Base-by-base conservation (phyloP, 768 basidiomycete species). In the Cyclocybe aegerita region DNA sequence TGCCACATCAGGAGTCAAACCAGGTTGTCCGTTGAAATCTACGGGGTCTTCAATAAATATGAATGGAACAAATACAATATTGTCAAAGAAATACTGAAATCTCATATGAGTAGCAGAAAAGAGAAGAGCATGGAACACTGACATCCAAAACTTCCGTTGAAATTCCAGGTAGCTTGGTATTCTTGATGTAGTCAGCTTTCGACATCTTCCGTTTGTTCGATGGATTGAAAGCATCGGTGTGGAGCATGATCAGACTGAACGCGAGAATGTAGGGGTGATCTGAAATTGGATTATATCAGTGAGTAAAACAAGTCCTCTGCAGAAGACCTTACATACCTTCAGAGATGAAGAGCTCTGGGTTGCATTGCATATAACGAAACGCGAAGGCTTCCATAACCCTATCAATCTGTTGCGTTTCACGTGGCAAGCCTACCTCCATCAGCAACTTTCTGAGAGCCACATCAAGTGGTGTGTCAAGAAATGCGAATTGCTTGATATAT, bases 351-450 rank as follows among this genome's bases (percentile, higher is more conserved):
- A 98, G 65, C 36, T 74, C 79, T 43, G 88, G 86, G 64, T 98
- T 96, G 65, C 93, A 93, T 41, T 79, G 73, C 51, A 84, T 70
- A 68, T 97, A 99, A 52, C 89, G 81, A 39, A 74, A 77, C 4
- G 96, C 90, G 68, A 99, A 99, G 0, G 92, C 90, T 69, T 98
- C 94, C 61, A 99, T 92, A 42, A 98, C 92, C 50, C 97, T 80
- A 68, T 99, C 97, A 52, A 99, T 99, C 68, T 98, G 96, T 65
- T 99, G 97, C 1, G 97, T 98, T 74, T 99, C 97, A 48, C 86
- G 79, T 2, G 97, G 97, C 23, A 99, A 78, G 35, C 90, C 83
- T 16, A 97, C 83, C 59, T 94, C 85, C 89, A 97, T 93, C 33
- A 99, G 76, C 42, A 99, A 65, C 61, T 84, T 85, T 36, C 97